Percentiles rank a stretch among this genome's conserved stretches.
phyloP scores from a whole-genome alignment of 1,284 basidiomycete species.

The Leccinum solheimii region DNA sequence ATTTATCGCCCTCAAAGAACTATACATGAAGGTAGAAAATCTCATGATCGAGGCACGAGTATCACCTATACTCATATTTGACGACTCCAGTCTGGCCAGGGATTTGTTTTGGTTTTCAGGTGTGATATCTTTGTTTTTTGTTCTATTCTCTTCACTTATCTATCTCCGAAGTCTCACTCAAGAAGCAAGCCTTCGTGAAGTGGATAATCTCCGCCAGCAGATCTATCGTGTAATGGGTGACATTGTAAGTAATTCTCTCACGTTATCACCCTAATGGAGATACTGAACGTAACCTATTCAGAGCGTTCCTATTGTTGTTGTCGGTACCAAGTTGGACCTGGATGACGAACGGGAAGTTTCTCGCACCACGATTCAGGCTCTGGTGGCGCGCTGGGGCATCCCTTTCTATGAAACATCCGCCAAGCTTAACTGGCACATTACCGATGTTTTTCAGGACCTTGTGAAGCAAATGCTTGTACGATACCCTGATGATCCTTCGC shows the following conservation, averaged over 20 bases:
- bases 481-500: constrained; percentile 51
- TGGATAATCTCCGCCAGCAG: constrained; percentile 77
- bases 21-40: constrained; percentile 67
- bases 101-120: constrained; percentile 86
- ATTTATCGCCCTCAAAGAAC: constrained; percentile 75
- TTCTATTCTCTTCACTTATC: constrained; percentile 1
- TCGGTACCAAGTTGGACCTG: constrained; percentile 88
- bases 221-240: constrained; percentile 78
- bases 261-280: background rate
- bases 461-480: constrained; percentile 69
- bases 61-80: constrained; percentile 3
- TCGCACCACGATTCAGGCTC: constrained; percentile 60
- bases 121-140: constrained; percentile 24
- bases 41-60: background rate
- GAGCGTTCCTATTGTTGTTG: constrained; percentile 80
- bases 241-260: constrained; percentile 42
- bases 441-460: constrained; percentile 78
- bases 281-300: constrained; percentile 31
- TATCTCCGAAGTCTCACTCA: constrained; percentile 62
- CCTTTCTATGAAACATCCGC: constrained; percentile 87
- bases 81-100: constrained; percentile 59
- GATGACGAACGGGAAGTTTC: constrained; percentile 80
- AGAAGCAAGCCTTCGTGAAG: constrained; percentile 73
- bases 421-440: constrained; percentile 78
- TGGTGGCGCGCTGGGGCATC: constrained; percentile 67